Evolutionary conservation across 2,329 filamentous ascomycete genomes (phyloP), one percentile per base, ranked within the genome.

Genomic region (Passalora sequoiae): DNA sequence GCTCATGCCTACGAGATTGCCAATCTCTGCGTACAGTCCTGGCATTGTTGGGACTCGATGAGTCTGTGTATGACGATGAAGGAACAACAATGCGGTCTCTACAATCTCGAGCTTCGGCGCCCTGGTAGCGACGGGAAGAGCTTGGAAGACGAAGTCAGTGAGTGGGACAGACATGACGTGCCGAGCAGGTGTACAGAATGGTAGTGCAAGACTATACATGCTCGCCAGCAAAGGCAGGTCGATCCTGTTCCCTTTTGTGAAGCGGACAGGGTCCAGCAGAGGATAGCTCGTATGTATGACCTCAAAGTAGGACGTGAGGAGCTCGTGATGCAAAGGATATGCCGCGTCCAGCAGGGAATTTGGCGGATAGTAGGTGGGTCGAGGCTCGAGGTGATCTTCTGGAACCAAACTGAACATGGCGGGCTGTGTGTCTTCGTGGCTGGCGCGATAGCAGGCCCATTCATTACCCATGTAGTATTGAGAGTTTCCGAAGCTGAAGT

Each of bases 241-340:
- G 35, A 55, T 55, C 35, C 50, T 50, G 30, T 53, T 55, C 25
- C 53, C 53, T 30, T 53, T 53, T 2, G 41, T 43, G 37, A 55
- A 53, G 2, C 53, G 46, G 7, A 32, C 41, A 4, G 53, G 53
- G 15, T 55, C 50, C 24, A 55, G 46, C 20, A 55, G 32, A 5
- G 53, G 53, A 24, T 47, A 55, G 3, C 50, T 49, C 9, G 53
- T 47, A 21, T 55, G 53, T 8, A 55, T 44, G 37, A 53, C 46
- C 17, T 55, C 53, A 19, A 55, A 55, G 40, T 55, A 55, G 3
- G 50, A 44, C 12, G 53, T 43, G n/a, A 55, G 22, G 4, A 55
- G 38, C 15, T 53, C 47, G 33, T 55, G 53, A 21, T 55, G 50
- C 3, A 51, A 38, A 10, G 53, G 53, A 35, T 53, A 53, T 15